Evolutionary conservation across 345 rosid species (phyloP), one percentile per base, ranked within the genome.

Genomic region (Erodium maritimum): DNA sequence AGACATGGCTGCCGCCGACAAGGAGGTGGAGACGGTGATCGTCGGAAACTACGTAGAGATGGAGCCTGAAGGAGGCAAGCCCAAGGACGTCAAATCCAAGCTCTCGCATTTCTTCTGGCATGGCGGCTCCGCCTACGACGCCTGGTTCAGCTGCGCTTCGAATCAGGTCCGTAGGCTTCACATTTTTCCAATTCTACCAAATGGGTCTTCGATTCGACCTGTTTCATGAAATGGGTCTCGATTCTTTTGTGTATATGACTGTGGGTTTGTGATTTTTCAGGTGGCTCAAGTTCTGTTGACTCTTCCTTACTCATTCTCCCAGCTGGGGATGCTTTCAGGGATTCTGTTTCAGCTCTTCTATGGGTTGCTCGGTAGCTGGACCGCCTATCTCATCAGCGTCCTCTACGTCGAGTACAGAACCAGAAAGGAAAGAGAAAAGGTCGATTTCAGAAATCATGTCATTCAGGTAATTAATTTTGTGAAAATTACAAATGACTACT

Each of bases 131-230:
- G 70, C 46, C 50, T 74, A 74, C 75, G 79, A 74, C 50, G 79
- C 79, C 19, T 74, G 79, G 79, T 74, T 74, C 61, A 70, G 75
- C 25, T 74, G 79, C 11, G 72, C 79, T 52, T 74, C 79, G 24
- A 74, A 74, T 63, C 79, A 73, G 61, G 77, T 73, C 56, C 13
- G 37, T 56, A 29, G 37, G 9, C 37, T 29, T 29, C 4, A 6
- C 37, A 6, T 29, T 29, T 29, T 11, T 29, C 37, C 8, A 29
- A 29, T 29, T 11, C 37, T 6, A 29, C 37, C 37, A 29, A 11
- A 29, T 29, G 37, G 37, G 37, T 29, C 37, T 29, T 29, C 37
- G 37, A 29, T 29, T 29, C 37, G 37, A 29, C 8, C 8, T 3
- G 5, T 29, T 29, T 29, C 9, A 29, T 11, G 37, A 29, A 11